A percentile compares a stretch with the other conserved stretches of the same genome.
These are phyloP conservation scores for Gentiana straminea DNA, from an alignment of 257 asterid species.

Conservation along the genomic window DNA sequence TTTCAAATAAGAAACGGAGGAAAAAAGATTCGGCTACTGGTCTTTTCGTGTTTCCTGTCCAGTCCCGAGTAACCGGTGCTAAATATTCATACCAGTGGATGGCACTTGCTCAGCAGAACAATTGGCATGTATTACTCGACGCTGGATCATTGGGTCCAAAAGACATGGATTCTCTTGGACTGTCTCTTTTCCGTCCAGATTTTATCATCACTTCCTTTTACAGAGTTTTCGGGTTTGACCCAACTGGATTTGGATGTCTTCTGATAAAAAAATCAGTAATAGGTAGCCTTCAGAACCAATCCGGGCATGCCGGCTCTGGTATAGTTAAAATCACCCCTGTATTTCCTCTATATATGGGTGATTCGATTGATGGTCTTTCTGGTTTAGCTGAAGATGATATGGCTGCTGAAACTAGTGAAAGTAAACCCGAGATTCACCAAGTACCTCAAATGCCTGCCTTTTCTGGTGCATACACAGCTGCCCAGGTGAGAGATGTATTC, in stretches of 20 bases:
- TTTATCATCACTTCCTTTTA: conserved; percentile 91
- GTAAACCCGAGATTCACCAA: conserved; percentile 43
- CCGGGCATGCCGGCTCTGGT: conserved; percentile 94
- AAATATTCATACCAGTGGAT: conserved; percentile 98
- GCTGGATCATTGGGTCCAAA: conserved; percentile 98
- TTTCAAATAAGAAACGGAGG: conserved; percentile 69
- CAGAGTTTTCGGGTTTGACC: conserved; percentile 94
- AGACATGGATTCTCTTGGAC: conserved; percentile 97
- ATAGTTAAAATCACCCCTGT: conserved; percentile 88
- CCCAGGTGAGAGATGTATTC: conserved; percentile 92
- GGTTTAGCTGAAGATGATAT: conserved; percentile 70
- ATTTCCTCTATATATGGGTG: conserved; percentile 82
- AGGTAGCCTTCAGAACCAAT: conserved; percentile 81
- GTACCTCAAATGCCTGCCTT: conserved; percentile 89
- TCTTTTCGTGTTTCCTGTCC: conserved; percentile 94
- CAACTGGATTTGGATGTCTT: conserved; percentile 98
- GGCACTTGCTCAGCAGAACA: conserved; percentile 98
- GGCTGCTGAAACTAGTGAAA: conserved; percentile 45
- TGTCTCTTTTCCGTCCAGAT: conserved; percentile 93
- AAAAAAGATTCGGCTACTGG: conserved; percentile 91
- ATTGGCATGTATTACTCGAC: conserved; percentile 97
- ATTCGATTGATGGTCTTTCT: conserved; percentile 83
- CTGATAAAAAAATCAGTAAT: conserved; percentile 91
- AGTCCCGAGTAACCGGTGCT: conserved; percentile 93
- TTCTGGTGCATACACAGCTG: conserved; percentile 96